Evolutionary conservation across 2,329 filamentous ascomycete genomes (phyloP), one percentile per base, ranked within the genome.

Genomic region (Domatiomyces catenatus): DNA sequence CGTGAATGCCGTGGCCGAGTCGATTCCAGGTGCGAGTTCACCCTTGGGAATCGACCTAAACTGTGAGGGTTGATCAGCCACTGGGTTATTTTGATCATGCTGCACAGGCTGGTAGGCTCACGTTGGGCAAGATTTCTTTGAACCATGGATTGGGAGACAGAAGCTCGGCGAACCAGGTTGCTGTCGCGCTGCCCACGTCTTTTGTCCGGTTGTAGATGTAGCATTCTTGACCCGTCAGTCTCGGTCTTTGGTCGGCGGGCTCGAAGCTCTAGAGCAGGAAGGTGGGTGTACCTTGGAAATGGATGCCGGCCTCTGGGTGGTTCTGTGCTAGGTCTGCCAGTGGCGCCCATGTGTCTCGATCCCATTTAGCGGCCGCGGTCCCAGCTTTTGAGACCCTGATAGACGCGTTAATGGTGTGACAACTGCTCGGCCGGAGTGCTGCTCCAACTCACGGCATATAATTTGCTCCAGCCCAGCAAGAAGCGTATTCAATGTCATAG

Each of bases 401-500:
- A 32, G 49, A 10, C 53, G 15, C 15, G 45, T 47, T 26, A 47
- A 28, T 15, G 4, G 44, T n/a, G 44, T 17, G 15, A 5, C 26
- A 28, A 47, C 8, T 24, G 3, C 22, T 3, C 20, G 8, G 8
- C 18, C 6, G 20, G 2, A 36, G 8, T 44, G 39, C n/a, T 42
- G 44, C 24, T 53, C 42, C 46, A 39, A 71, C 76, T 58, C 54
- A 81, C 77, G 80, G 84, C 53, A 82, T 63, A 59, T 78, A 78
- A 62, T 88, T 87, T 49, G 84, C 84, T 10, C 84, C 85, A 1
- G 84, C 85, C 81, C 84, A 88, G 0, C 84, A 84, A 8, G 83
- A 88, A 0, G 84, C 80, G 64, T 92, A 92, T 70, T 88, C 81
- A 58, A 86, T 80, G 56, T 86, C 81, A 64, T 86, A 86, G 69